Base-by-base conservation (phyloP, 371 early-diverging fungal species). In the Syncephalastrum sp. region DNA sequence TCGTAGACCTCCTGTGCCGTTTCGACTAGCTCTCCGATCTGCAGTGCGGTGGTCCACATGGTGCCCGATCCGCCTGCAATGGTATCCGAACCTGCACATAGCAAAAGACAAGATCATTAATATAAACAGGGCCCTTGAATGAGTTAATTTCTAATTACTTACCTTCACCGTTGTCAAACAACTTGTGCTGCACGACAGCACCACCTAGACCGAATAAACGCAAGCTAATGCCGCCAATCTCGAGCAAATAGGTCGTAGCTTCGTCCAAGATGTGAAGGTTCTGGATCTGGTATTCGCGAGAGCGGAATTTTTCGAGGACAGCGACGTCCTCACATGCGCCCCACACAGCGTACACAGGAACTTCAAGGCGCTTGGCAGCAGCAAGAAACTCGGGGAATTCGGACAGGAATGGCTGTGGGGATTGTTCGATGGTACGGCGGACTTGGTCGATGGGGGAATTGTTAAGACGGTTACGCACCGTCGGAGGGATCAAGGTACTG, bases 91-190 rank as follows among this genome's bases (percentile, higher is more conserved):
- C 84, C 85, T 84, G 45, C 8, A 21, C 19, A 29, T 15, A 33
- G 46, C 1, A 3, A 54, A 5, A 50, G 38, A 10, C 50, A 42
- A 50, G 48, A 46, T 15, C 8, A 33, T 33, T 2, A 33, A 33
- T 10, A 33, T 33, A 5, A 23, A 42, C 8, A 42, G 17, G 17
- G 16, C 21, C 19, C 21, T 7, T 53, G 23, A 25, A 0, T 49
- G 15, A 23, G 21, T 21, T 21, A 21, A 21, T 21, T 27, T 47
- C 25, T 55, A 38, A 27, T 27, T 33, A 24, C 57, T 64, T 70
- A 80, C 87, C 85, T 65, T 85, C 83, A 15, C 87, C 87, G 68
- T 84, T 83, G 65, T 87, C 87, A 61, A 87, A 87, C 24, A 87
- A 51, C 60, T 84, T 87, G 57, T 87, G 85, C 42, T 78, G 83